phyloP scores from a whole-genome alignment of 1,284 basidiomycete species.

The Tilletia caries region DNA sequence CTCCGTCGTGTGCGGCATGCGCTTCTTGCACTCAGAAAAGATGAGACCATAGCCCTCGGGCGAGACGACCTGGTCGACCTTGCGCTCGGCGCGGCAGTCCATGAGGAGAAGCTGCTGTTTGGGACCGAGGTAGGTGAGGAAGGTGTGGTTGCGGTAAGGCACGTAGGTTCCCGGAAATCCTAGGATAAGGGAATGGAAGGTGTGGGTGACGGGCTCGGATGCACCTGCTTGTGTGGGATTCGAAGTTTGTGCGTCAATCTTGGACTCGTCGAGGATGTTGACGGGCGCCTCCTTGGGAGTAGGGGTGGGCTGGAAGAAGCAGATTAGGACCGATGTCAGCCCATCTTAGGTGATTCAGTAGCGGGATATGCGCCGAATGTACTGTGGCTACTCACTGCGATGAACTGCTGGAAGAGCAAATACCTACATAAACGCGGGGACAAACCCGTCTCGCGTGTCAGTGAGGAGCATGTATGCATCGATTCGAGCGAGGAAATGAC shows the following conservation, averaged over 20 bases:
- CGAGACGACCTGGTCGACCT: conserved; percentile 46
- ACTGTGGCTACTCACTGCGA: conserved; percentile 18
- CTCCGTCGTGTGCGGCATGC: conserved; percentile 40
- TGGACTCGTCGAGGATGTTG: conserved; percentile 33
- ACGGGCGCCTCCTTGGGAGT: not conserved
- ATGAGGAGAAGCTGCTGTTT: conserved; percentile 48
- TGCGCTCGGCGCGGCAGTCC: conserved; percentile 51
- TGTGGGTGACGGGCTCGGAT: not conserved
- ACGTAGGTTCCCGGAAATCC: conserved; percentile 44
- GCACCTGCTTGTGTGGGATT: conserved; percentile 25
- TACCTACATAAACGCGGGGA: conserved; percentile 59
- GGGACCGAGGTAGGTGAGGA: conserved; percentile 48
- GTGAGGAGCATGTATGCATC: not conserved
- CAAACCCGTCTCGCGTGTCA: conserved; percentile 50
- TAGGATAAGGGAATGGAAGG: conserved; percentile 26
- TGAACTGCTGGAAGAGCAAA: conserved; percentile 51
- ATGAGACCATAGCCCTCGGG: conserved; percentile 41
- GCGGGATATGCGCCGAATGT: too few species aligned
- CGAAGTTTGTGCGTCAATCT: conserved; percentile 29
- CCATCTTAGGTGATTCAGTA: too few species aligned
- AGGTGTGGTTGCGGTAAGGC: conserved; percentile 44
- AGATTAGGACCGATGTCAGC: too few species aligned
- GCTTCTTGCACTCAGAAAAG: conserved; percentile 27
- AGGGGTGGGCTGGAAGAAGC: conserved; percentile 6
- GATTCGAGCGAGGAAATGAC: not conserved